A percentile compares a stretch with the other conserved stretches of the same genome.
phyloP scores from a whole-genome alignment of 2,329 filamentous ascomycete species.

The Helotiales sp. region DNA sequence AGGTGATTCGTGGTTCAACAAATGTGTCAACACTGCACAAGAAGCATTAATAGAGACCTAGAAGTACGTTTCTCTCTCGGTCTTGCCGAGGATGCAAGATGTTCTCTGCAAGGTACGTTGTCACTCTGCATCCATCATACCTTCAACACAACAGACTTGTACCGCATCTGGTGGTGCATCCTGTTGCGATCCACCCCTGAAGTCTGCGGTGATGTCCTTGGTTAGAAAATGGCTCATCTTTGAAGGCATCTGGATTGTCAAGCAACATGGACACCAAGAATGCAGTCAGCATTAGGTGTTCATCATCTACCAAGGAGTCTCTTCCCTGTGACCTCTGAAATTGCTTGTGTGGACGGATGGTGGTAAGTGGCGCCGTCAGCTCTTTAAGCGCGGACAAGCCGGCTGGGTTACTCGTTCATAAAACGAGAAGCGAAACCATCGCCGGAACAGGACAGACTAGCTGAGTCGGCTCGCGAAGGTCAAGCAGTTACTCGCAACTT shows the following conservation, averaged over 20 bases:
- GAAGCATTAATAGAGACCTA: neutral
- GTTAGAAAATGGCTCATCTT: neutral
- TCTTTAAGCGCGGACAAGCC: conserved; percentile 1
- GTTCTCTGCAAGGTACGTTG: neutral
- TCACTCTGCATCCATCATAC: neutral
- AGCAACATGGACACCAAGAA: neutral
- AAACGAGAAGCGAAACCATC: neutral
- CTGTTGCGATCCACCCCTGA: neutral
- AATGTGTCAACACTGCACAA: neutral
- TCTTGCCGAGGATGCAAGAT: neutral
- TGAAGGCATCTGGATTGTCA: neutral
- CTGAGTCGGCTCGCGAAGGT: neutral
- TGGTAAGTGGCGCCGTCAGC: neutral
- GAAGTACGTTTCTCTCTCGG: neutral
- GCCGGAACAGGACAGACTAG: neutral
- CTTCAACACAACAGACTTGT: neutral
- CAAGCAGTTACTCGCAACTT: too few species aligned
- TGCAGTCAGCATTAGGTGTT: neutral
- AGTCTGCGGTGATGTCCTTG: neutral
- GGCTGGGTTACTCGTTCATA: neutral
- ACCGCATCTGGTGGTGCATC: neutral
- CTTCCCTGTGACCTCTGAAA: neutral
- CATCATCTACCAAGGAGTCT: neutral
- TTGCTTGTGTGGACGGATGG: neutral
- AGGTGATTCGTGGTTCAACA: neutral